phyloP scores from a whole-genome alignment of 306 rosid genomes.

The Casuarina equisetifolia region DNA sequence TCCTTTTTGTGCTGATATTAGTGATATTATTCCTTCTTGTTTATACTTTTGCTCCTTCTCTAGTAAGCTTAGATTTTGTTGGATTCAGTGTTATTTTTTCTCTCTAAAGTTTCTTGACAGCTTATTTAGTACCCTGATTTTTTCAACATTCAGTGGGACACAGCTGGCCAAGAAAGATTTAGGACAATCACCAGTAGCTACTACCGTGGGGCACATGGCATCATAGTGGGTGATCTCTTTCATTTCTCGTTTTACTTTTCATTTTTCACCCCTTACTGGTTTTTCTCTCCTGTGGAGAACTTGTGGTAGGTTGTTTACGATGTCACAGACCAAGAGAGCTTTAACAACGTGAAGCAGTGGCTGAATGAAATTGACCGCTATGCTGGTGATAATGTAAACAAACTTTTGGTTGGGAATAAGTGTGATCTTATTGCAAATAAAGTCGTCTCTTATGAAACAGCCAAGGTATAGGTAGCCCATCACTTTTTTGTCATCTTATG shows the following conservation, averaged over 20 bases:
- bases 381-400: conserved; percentile 59
- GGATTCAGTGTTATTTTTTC: too few species aligned
- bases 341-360: conserved; percentile 61
- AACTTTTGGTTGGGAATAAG: conserved; percentile 63
- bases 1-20: too few species aligned
- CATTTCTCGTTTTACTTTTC: too few species aligned
- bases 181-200: conserved; percentile 61
- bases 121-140: conserved; percentile 9
- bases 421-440: conserved; percentile 51
- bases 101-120: too few species aligned
- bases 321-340: conserved; percentile 57
- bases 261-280: too few species aligned
- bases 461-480: conserved; percentile 36
- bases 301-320: conserved; percentile 52
- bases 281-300: conserved; percentile 19
- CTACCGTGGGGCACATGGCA: conserved; percentile 62
- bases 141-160: conserved; percentile 50
- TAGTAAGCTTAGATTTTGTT: too few species aligned
- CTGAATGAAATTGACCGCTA: conserved; percentile 61
- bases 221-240: conserved; percentile 43
- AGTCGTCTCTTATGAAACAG: conserved; percentile 54
- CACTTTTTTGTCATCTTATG: background rate
- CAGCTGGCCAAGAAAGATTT: conserved; percentile 61
- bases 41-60: too few species aligned
- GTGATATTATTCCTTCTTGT: too few species aligned